Conservation (phyloP, 2,329 filamentous ascomycete genomes). For the Fusarium dimerum region DNA sequence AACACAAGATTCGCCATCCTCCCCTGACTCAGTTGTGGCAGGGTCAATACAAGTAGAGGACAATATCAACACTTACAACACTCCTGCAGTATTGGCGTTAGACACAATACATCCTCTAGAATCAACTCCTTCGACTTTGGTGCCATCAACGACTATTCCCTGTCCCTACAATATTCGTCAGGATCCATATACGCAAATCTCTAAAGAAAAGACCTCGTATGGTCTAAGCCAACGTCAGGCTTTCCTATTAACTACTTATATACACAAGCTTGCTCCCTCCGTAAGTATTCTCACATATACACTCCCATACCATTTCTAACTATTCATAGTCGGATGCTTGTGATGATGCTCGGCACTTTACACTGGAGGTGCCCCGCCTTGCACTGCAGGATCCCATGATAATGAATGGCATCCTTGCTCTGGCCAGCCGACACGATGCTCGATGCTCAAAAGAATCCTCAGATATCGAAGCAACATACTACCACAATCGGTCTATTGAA, state of each 20-base stretch:
- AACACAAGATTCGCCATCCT: too few relatives aligned
- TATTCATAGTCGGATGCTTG: slow-evolving; percentile 9
- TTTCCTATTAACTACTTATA: slow-evolving; percentile 8
- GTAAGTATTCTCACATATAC: neutral
- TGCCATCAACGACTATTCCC: neutral
- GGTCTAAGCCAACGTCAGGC: slow-evolving; percentile 6
- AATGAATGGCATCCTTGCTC: slow-evolving; percentile 46
- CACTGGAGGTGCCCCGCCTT: slow-evolving; percentile 46
- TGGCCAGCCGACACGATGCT: slow-evolving; percentile 46
- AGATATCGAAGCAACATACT: slow-evolving; percentile 11
- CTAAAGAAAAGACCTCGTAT: neutral
- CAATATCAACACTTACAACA: too few relatives aligned
- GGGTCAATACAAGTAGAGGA: too few relatives aligned
- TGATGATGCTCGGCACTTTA: slow-evolving; percentile 39
- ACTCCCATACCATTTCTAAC: neutral
- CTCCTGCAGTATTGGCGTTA: too few relatives aligned
- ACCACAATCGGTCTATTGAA: slow-evolving; percentile 44
- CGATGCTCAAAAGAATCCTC: slow-evolving; percentile 32
- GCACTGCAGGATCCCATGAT: slow-evolving; percentile 48
- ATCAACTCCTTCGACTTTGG: neutral
- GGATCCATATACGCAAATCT: neutral
- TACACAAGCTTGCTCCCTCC: slow-evolving; percentile 7
- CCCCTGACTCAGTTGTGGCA: too few relatives aligned
- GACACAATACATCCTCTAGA: neutral
- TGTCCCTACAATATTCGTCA: neutral